Conservation (phyloP, 2,329 filamentous ascomycete genomes). For the Sporothrix dimorphospora region DNA sequence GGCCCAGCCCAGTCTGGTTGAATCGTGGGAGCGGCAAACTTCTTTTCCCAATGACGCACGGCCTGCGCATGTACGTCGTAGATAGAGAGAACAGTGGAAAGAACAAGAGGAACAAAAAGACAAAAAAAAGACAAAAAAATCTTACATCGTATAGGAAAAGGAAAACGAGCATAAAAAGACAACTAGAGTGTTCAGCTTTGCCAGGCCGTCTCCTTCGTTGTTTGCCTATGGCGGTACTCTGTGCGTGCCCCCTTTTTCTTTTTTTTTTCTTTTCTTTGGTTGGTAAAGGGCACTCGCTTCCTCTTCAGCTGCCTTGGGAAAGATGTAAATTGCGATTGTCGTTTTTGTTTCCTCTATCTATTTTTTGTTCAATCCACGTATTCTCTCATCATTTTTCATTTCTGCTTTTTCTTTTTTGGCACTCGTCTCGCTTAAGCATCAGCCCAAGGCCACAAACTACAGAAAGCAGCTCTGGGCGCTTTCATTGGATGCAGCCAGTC, state of each 20-base stretch:
- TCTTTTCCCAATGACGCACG: too few relatives aligned
- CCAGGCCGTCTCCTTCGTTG: too few relatives aligned
- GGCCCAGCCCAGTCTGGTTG: too few relatives aligned
- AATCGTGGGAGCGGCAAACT: too few relatives aligned
- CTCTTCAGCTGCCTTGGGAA: background rate
- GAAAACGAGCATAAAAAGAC: too few relatives aligned
- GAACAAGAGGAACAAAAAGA: too few relatives aligned
- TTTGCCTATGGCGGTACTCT: background rate
- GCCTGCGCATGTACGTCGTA: too few relatives aligned
- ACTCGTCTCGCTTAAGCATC: slow-evolving; percentile 2
- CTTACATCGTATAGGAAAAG: too few relatives aligned
- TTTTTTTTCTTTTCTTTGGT: too few relatives aligned
- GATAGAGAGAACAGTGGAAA: too few relatives aligned
- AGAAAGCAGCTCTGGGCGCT: background rate
- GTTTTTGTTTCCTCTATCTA: background rate
- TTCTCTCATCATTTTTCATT: background rate
- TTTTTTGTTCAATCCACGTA: background rate
- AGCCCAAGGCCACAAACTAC: background rate
- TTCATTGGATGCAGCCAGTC: background rate
- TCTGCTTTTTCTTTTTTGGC: background rate
- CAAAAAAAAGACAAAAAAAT: too few relatives aligned
- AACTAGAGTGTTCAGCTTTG: too few relatives aligned
- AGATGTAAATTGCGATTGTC: background rate
- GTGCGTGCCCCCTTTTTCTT: background rate
- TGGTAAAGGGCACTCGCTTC: background rate